These are phyloP conservation scores for Blastobotrys ciferrii DNA, from an alignment of 1,139 yeast species.

Conservation along the genomic window DNA sequence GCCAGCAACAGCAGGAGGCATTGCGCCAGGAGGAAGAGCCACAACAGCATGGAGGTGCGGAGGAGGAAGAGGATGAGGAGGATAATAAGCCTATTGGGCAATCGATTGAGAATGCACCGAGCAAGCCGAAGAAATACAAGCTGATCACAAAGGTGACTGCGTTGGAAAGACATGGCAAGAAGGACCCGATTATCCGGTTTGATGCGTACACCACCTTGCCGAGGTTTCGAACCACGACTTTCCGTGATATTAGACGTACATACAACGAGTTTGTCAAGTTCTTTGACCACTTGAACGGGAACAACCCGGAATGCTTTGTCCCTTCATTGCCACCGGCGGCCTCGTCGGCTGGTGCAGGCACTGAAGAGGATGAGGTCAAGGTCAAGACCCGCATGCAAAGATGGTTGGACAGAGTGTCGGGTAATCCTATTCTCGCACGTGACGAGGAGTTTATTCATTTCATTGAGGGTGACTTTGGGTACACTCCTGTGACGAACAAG, in stretches of 20 bases:
- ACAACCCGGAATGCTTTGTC: constrained; percentile 89
- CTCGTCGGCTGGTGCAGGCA: constrained; percentile 78
- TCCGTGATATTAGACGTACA: constrained; percentile 77
- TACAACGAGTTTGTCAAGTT: constrained; percentile 73
- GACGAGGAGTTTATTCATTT: constrained; percentile 89
- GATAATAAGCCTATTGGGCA: constrained; percentile 14
- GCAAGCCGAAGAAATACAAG: constrained; percentile 31
- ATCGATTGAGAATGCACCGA: constrained; percentile 2
- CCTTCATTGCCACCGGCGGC: constrained; percentile 78
- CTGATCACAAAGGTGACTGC: constrained; percentile 45
- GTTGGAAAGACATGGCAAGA: constrained; percentile 48
- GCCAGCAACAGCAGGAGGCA: neutral
- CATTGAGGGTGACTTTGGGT: constrained; percentile 82
- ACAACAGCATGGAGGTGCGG: constrained; percentile 1
- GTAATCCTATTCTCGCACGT: constrained; percentile 73
- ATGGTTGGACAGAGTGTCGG: constrained; percentile 78
- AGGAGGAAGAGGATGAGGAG: constrained; percentile 11
- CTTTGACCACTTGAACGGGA: constrained; percentile 72
- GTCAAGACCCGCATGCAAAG: constrained; percentile 64
- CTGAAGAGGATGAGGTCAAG: constrained; percentile 72
- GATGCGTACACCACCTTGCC: constrained; percentile 52
- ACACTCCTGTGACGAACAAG: constrained; percentile 42
- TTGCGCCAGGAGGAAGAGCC: neutral
- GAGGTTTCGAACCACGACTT: constrained; percentile 66
- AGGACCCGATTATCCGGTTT: constrained; percentile 50